phyloP scores from a whole-genome alignment of 768 basidiomycete species.

The Leccinum longicurvipes region DNA sequence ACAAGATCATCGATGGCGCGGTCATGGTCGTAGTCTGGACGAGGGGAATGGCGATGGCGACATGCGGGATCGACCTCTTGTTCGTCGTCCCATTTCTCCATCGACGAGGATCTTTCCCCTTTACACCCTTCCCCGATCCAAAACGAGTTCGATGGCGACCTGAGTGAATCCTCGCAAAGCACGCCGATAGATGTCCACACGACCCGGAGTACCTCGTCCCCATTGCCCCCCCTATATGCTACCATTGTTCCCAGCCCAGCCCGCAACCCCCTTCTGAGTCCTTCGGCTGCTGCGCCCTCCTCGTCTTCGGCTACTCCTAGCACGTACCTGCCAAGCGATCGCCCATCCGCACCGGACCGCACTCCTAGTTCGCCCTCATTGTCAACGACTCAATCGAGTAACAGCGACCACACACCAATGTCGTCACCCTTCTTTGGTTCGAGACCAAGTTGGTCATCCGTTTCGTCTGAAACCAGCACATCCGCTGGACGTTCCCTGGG shows the following conservation, averaged over 20 bases:
- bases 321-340: conserved; percentile 14
- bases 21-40: no score
- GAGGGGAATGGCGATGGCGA: no score
- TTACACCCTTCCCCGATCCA: conserved; percentile 20
- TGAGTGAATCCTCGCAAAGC: conserved; percentile 1
- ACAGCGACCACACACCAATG: conserved; percentile 13
- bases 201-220: conserved; percentile 6
- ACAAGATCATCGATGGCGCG: no score
- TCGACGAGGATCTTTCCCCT: conserved; percentile 28
- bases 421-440: conserved; percentile 8
- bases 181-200: conserved; percentile 5
- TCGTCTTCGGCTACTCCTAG: conserved; percentile 3
- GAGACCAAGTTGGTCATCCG: conserved; percentile 23
- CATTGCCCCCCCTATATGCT: conserved; percentile 24
- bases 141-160: conserved; percentile 9
- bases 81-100: conserved; percentile 19
- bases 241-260: conserved; percentile 22
- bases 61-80: conserved; percentile 22
- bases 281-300: conserved; percentile 6
- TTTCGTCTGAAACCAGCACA: conserved; percentile 23
- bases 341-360: conserved; percentile 9
- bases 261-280: conserved; percentile 11
- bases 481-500: conserved; percentile 11
- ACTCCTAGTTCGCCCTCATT: conserved; percentile 10
- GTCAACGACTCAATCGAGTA: conserved; percentile 14